Percentiles rank a stretch among this genome's conserved stretches.
These are phyloP conservation scores for Linnemannia schmuckeri DNA, from an alignment of 192 early-diverging fungal genomes.

Conservation along the genomic window DNA sequence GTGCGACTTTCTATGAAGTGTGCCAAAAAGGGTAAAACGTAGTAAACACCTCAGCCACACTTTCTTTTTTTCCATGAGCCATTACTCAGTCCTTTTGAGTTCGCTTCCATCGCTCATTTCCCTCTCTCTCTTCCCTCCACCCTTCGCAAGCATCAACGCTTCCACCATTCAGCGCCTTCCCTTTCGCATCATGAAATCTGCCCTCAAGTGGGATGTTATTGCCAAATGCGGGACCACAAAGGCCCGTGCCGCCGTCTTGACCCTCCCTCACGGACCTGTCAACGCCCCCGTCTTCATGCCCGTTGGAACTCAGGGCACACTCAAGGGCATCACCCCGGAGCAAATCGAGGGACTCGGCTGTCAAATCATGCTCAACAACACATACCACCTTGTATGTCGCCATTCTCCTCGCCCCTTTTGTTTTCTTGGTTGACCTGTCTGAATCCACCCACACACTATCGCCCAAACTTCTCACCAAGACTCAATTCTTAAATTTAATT, in stretches of 20 bases:
- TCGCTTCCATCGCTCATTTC: neutral
- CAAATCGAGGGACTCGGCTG: conserved; percentile 82
- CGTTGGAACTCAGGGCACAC: conserved; percentile 86
- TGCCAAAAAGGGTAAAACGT: neutral
- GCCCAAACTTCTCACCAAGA: too few species aligned
- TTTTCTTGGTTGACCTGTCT: neutral
- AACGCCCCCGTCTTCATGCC: conserved; percentile 92
- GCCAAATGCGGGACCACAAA: conserved; percentile 88
- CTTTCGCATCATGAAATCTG: conserved; percentile 68
- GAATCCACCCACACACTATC: neutral
- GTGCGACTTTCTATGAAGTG: neutral
- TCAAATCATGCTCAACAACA: conserved; percentile 90
- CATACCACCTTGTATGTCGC: conserved; percentile 80
- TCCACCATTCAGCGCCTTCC: conserved; percentile 53
- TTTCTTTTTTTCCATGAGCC: neutral
- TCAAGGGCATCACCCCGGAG: conserved; percentile 85
- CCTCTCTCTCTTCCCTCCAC: neutral
- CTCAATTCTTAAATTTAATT: neutral
- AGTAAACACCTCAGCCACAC: conserved; percentile 1
- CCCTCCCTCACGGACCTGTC: conserved; percentile 85
- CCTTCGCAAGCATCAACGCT: neutral
- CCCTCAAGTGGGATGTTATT: conserved; percentile 79
- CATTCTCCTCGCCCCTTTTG: neutral
- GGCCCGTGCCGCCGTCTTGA: conserved; percentile 79
- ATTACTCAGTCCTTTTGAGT: neutral